phyloP scores from a whole-genome alignment of 805 yeast species.

The Hanseniaspora vineae region DNA sequence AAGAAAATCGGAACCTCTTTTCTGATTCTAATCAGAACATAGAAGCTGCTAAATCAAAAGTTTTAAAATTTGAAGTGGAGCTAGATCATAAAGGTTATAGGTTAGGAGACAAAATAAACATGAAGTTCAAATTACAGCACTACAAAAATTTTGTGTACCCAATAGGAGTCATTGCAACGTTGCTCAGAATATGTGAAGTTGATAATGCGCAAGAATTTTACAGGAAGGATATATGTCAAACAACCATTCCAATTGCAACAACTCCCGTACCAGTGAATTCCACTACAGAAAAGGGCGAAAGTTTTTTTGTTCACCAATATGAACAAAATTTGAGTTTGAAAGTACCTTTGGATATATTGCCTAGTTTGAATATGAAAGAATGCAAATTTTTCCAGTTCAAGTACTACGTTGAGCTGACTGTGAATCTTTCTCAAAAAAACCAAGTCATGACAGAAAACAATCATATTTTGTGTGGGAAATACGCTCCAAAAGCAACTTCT shows the following conservation, averaged over 20 bases:
- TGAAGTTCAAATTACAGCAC: constrained; percentile 54
- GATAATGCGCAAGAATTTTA: constrained; percentile 48
- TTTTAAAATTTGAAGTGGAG: constrained; percentile 19
- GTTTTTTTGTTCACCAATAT: constrained; percentile 37
- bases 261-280: neutral
- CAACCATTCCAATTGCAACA: constrained; percentile 45
- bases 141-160: constrained; percentile 56
- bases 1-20: neutral
- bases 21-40: constrained; percentile 8
- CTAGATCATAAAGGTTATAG: constrained; percentile 55
- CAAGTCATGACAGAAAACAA: constrained; percentile 22
- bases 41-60: neutral
- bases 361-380: constrained; percentile 50
- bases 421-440: constrained; percentile 61
- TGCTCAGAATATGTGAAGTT: constrained; percentile 67
- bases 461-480: constrained; percentile 9
- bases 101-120: constrained; percentile 69
- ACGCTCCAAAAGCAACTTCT: neutral
- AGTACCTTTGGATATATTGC: constrained; percentile 77
- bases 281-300: neutral
- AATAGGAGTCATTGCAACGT: constrained; percentile 64
- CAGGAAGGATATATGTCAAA: constrained; percentile 73
- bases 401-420: constrained; percentile 70
- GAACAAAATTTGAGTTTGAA: constrained; percentile 47
- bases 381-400: constrained; percentile 59